Evolutionary conservation across 495 filamentous ascomycete genomes (phyloP).

Genomic region (Talaromyces thailandensis): DNA sequence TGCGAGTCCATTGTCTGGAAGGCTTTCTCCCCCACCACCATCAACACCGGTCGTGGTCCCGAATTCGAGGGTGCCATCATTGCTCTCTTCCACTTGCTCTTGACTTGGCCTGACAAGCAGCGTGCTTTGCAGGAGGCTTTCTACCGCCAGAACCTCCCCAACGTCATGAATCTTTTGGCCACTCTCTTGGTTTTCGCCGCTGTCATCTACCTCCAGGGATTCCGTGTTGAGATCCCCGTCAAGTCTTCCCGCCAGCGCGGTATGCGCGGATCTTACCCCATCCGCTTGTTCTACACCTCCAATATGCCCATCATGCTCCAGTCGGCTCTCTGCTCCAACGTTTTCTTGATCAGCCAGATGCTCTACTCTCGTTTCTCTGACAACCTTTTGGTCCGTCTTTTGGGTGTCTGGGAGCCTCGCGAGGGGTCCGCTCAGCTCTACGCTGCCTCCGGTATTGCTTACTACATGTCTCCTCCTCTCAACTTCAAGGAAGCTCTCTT

Average conservation of each 20-base stretch:
- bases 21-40: slow-evolving; percentile 97
- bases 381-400: slow-evolving; percentile 91
- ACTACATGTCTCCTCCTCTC: slow-evolving; percentile 98
- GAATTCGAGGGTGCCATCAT: slow-evolving; percentile 99
- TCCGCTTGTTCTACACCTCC: slow-evolving; percentile 59
- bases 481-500: slow-evolving; percentile 95
- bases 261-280: slow-evolving; percentile 74
- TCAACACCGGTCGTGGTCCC: slow-evolving; percentile 97
- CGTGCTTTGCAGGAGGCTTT: slow-evolving; percentile 95
- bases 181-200: slow-evolving; percentile 90
- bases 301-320: slow-evolving; percentile 99
- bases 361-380: slow-evolving; percentile 97
- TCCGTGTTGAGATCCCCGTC: slow-evolving; percentile 99
- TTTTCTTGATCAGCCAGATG: slow-evolving; percentile 99
- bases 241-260: slow-evolving; percentile 98
- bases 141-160: slow-evolving; percentile 98
- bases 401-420: slow-evolving; percentile 97
- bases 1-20: slow-evolving; percentile 99
- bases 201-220: slow-evolving; percentile 99
- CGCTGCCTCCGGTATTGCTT: slow-evolving; percentile 84
- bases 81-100: slow-evolving; percentile 92
- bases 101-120: slow-evolving; percentile 99
- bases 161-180: slow-evolving; percentile 97
- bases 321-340: slow-evolving; percentile 94
- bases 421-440: slow-evolving; percentile 94